phyloP scores from a whole-genome alignment of 208 protist species.

The Angomonas desouzai region DNA sequence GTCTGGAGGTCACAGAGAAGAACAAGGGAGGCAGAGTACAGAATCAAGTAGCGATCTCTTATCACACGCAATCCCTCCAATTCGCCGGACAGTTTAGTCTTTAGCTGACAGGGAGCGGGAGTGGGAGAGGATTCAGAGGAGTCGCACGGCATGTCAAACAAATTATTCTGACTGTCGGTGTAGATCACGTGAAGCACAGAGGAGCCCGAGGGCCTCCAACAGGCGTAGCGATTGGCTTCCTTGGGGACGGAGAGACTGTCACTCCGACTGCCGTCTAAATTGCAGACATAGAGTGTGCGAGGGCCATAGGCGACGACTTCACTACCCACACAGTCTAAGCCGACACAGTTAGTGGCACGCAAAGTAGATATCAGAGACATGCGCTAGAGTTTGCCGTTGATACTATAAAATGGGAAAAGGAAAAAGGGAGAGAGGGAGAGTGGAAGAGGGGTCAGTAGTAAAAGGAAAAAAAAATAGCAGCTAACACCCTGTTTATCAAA shows the following conservation, averaged over 20 bases:
- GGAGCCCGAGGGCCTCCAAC: constrained; percentile 19
- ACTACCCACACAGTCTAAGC: constrained; percentile 27
- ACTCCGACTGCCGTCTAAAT: constrained; percentile 1
- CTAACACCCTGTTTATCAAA: too few relatives aligned
- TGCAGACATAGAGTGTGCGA: constrained; percentile 30
- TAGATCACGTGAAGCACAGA: background rate
- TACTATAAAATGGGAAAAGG: constrained; percentile 12
- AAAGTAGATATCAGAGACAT: constrained; percentile 41
- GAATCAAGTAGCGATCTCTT: background rate
- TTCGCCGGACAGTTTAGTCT: background rate
- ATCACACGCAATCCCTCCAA: background rate
- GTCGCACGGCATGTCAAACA: background rate
- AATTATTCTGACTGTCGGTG: background rate
- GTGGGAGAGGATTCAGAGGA: background rate
- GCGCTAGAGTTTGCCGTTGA: background rate
- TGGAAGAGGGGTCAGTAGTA: constrained; percentile 14
- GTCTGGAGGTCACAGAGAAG: background rate
- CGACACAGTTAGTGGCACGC: constrained; percentile 38
- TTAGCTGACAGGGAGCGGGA: background rate
- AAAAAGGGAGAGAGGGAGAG: constrained; percentile 11
- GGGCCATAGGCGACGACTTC: constrained; percentile 39
- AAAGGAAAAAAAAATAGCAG: constrained; percentile 13
- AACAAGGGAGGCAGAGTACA: background rate
- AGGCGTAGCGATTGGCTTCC: constrained; percentile 8
- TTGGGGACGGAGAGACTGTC: constrained; percentile 10